A percentile compares a stretch with the other conserved stretches of the same genome.
phyloP scores from a whole-genome alignment of 1,284 basidiomycete genomes.

The Ustilago xerochloae region DNA sequence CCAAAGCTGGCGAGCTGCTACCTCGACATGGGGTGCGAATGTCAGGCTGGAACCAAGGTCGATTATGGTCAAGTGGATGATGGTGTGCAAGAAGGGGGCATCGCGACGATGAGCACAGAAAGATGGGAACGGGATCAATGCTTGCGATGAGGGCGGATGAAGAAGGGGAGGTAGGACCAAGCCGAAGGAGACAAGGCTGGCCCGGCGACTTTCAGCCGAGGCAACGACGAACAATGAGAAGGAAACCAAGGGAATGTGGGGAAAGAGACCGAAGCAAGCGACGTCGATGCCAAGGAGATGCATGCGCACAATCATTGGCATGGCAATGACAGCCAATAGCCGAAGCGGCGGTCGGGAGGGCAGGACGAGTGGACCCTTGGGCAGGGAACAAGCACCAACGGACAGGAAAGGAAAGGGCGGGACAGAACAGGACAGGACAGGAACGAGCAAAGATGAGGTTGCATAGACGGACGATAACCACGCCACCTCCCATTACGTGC shows the following conservation, averaged over 20 bases:
- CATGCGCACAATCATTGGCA: neutral
- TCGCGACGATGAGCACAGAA: neutral
- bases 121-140: neutral
- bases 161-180: neutral
- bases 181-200: neutral
- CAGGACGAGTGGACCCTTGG: neutral
- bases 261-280: neutral
- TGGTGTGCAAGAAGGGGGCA: neutral
- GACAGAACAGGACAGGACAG: neutral
- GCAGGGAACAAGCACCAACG: neutral
- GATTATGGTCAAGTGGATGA: neutral
- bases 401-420: neutral
- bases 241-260: neutral
- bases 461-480: neutral
- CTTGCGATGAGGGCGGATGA: neutral
- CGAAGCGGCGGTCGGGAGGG: conserved; percentile 2
- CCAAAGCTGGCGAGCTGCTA: too few species aligned
- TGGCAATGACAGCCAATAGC: neutral
- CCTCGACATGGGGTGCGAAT: too few species aligned
- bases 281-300: conserved; percentile 13
- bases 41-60: too few species aligned
- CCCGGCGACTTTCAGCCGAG: neutral
- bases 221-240: neutral
- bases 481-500: neutral
- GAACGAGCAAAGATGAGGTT: neutral